A percentile compares a stretch with the other conserved stretches of the same genome.
Conservation (phyloP, 2,329 filamentous ascomycete genomes). For the Cordyceps militaris region DNA sequence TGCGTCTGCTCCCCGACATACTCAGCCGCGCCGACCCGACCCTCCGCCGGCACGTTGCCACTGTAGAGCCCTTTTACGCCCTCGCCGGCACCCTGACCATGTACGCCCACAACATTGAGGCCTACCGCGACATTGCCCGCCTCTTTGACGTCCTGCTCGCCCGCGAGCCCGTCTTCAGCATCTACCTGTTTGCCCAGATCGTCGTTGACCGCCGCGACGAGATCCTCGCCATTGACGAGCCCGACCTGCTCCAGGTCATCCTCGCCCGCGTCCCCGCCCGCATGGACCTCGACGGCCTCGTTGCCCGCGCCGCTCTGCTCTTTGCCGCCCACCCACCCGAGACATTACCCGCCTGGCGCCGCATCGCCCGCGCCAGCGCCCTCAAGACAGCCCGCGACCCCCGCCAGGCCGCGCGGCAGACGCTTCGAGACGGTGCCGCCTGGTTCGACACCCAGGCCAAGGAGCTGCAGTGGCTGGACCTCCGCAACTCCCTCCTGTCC, state of each 20-base stretch:
- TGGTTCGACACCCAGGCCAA: constrained; percentile 65
- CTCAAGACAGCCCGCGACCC: constrained; percentile 69
- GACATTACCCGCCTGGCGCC: constrained; percentile 61
- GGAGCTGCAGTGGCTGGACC: constrained; percentile 63
- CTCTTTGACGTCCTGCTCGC: constrained; percentile 90
- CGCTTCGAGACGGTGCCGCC: constrained; percentile 55
- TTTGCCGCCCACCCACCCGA: constrained; percentile 65
- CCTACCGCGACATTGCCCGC: constrained; percentile 79
- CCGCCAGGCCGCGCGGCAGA: constrained; percentile 44
- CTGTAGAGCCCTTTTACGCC: constrained; percentile 82
- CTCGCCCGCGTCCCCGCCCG: constrained; percentile 79
- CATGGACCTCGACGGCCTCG: constrained; percentile 72
- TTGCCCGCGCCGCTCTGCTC: constrained; percentile 57
- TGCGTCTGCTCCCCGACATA: constrained; percentile 81
- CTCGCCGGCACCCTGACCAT: constrained; percentile 89
- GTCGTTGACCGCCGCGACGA: constrained; percentile 73
- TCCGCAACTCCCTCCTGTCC: constrained; percentile 22
- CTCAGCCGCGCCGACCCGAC: constrained; percentile 63
- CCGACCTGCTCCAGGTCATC: constrained; percentile 85
- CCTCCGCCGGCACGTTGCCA: constrained; percentile 68
- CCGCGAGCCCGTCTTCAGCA: constrained; percentile 74
- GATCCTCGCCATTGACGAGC: constrained; percentile 84
- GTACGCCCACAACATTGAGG: constrained; percentile 92
- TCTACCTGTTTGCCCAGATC: constrained; percentile 90
- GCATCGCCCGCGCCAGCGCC: constrained; percentile 68